Evolutionary conservation across 2,329 filamentous ascomycete genomes (phyloP), one percentile per base, ranked within the genome.

Genomic region (Pestalotiopsis sp.): DNA sequence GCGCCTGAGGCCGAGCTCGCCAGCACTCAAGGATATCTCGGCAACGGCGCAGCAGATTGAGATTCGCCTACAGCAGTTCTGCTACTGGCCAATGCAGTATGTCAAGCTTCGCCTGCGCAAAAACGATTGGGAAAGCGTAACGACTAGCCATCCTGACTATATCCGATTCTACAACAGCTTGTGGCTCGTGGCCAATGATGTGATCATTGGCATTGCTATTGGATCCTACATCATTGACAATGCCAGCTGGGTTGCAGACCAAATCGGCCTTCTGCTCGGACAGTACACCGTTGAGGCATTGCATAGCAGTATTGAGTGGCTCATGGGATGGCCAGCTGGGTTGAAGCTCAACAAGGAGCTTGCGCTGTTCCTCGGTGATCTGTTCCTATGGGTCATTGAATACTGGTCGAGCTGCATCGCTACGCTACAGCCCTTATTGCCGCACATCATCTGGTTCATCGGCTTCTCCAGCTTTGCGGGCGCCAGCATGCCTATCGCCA

Each of bases 141-240:
- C 95, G 0, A 96, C 92, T 62, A 97, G 92, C 75, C 95, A 99
- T 79, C 94, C 95, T 0, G 96, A 99, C 79, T 99, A 99, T 79
- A 99, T 99, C 73, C 92, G 96, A 17, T 99, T 99, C 81, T 99
- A 98, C 83, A 99, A 99, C 80, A 98, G 94, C 76, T 84, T 99
- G 4, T 99, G 96, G 96, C 92, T 99, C 9, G 96, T 99, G 25
- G 95, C 95, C 38, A 99, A 99, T 82, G 96, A 99, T 82, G 92
- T 99, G 61, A 99, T 99, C 72, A 98, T 99, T 69, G 97, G 96
- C 31, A 98, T 99, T 73, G 96, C 96, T 1, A 82, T 99, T 7
- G 97, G 96, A 0, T 97, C 94, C 0, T 99, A 97, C 79, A 97
- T 99, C 70, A 95, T 98, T 71, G 96, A 99, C 78, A 98, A 99